Evolutionary conservation across 139 green algal species (phyloP), one percentile per base, ranked within the genome.

Genomic region (Micromonas pusilla): DNA sequence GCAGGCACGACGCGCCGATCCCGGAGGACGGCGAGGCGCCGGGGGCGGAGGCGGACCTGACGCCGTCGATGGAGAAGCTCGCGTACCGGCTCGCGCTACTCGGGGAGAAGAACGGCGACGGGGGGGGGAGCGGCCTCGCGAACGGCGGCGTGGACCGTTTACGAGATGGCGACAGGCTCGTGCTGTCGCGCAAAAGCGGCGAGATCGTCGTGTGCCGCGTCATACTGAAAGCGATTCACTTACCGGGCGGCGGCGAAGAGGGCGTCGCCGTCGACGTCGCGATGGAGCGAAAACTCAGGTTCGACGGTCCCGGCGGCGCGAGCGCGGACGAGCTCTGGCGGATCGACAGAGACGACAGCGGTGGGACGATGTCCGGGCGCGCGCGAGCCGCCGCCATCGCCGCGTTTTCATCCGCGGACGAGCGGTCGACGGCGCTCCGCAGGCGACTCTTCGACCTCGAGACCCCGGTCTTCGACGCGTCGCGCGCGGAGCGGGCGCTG

Each of bases 271-370:
- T 57, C 45, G 45, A 57, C 9, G 45, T 57, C 45, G 45, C 9
- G 45, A 57, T 57, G 45, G 26, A 72, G 38, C 30, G 65, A 45
- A 21, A 38, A 38, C 3, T 26, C 13, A 52, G 65, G 28, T 34
- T 26, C 68, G 30, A 1, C 53, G 37, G 45, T 23, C 68, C 68
- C 25, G 68, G 68, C 30, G 30, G 20, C 25, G 36, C 37, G 4
- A n/a, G 9, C 23, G 34, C 36, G 1, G 26, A 75, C 20, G 37
- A 38, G 33, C 37, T 75, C 4, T 75, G 68, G 68, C 36, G 68
- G 19, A 63, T 75, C 68, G 68, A 75, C 62, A 28, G 33, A 63
- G 68, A 75, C 30, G 68, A 39, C 30, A 36, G 34, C 37, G 36
- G 26, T 2, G 34, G 25, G 2, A 62, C 68, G 0, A 75, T 75